These are phyloP conservation scores for Grammothele lineata DNA, from an alignment of 768 basidiomycete species.

Conservation along the genomic window DNA sequence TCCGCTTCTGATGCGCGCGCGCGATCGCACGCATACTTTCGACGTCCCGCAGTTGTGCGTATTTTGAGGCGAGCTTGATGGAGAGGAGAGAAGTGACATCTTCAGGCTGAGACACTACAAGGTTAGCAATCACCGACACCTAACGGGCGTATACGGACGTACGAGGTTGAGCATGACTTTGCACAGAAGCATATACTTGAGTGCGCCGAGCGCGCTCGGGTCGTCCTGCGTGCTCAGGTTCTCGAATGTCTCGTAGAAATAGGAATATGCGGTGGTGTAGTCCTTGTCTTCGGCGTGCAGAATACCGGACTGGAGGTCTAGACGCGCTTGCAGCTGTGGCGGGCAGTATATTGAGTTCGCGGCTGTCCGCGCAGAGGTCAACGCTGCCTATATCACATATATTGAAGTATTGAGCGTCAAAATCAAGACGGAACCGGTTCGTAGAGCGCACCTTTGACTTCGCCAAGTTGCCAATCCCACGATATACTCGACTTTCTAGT, in stretches of 20 bases:
- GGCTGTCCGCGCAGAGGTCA: conserved; percentile 88
- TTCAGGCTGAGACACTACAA: conserved; percentile 68
- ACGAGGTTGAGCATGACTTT: conserved; percentile 98
- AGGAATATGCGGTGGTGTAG: conserved; percentile 94
- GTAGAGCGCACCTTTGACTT: conserved; percentile 71
- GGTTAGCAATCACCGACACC: background rate
- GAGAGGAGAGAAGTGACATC: conserved; percentile 85
- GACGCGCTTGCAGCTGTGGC: conserved; percentile 54
- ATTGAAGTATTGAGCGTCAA: background rate
- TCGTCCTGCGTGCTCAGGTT: conserved; percentile 73
- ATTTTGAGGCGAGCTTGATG: conserved; percentile 85
- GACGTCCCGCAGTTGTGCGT: conserved; percentile 82
- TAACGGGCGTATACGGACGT: conserved; percentile 33
- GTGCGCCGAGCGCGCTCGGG: conserved; percentile 63
- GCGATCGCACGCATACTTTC: conserved; percentile 96
- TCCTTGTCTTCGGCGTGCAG: conserved; percentile 97
- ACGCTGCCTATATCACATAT: conserved; percentile 66
- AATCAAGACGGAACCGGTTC: background rate
- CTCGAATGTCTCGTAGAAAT: conserved; percentile 97
- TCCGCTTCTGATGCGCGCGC: conserved; percentile 87
- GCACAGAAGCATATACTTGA: conserved; percentile 98
- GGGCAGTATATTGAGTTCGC: conserved; percentile 96
- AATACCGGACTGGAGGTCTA: conserved; percentile 72
- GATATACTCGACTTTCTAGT: conserved; percentile 87
- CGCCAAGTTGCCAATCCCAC: conserved; percentile 82